Percentiles rank a stretch among this genome's conserved stretches.
These are phyloP conservation scores for Mycena epipterygia DNA, from an alignment of 768 basidiomycete genomes.

Conservation along the genomic window DNA sequence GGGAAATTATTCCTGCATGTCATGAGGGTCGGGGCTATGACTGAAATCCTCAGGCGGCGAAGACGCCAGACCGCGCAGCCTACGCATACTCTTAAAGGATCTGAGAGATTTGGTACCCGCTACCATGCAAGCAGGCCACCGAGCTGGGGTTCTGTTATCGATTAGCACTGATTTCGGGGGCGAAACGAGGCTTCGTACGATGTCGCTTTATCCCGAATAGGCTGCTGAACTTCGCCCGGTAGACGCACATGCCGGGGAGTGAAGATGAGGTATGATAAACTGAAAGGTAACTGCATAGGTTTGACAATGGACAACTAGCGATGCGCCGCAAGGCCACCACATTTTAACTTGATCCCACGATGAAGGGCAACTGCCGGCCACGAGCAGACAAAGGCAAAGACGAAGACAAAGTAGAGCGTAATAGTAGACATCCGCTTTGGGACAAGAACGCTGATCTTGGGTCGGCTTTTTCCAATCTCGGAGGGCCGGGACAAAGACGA, in stretches of 20 bases:
- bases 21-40: neutral
- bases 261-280: slow-evolving; percentile 66
- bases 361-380: slow-evolving; percentile 27
- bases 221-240: slow-evolving; percentile 53
- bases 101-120: slow-evolving; percentile 27
- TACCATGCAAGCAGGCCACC: slow-evolving; percentile 27
- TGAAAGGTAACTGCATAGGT: slow-evolving; percentile 45
- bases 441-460: neutral
- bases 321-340: slow-evolving; percentile 8
- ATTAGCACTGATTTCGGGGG: neutral
- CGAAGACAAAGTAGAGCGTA: slow-evolving; percentile 22
- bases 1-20: neutral
- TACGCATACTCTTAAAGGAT: slow-evolving; percentile 1
- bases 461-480: too few species aligned
- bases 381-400: slow-evolving; percentile 14
- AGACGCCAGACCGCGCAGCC: slow-evolving; percentile 23
- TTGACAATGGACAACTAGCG: neutral
- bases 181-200: slow-evolving; percentile 34
- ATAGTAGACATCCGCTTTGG: slow-evolving; percentile 10
- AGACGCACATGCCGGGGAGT: slow-evolving; percentile 66
- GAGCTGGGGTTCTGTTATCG: slow-evolving; percentile 34
- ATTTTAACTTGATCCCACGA: slow-evolving; percentile 34
- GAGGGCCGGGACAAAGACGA: too few species aligned
- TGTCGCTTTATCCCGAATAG: slow-evolving; percentile 30
- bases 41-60: slow-evolving; percentile 13